A percentile compares a stretch with the other conserved stretches of the same genome.
These are phyloP conservation scores for Dysphania ambrosioides DNA, from an alignment of 148 eudicot genomes.

Conservation along the genomic window DNA sequence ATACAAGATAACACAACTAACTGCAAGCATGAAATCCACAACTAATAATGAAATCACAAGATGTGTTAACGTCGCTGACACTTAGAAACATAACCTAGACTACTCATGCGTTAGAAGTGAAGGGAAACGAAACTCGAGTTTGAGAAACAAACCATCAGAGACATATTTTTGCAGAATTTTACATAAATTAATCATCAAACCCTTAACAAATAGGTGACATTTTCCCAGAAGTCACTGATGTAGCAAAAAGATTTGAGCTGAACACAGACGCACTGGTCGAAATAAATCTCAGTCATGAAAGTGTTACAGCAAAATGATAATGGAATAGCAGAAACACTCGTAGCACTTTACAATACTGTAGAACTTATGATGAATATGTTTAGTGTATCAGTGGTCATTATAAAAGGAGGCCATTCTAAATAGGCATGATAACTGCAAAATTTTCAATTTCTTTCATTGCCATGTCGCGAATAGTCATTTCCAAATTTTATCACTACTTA, in stretches of 20 bases:
- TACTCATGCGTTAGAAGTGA: neutral
- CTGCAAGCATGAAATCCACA: neutral
- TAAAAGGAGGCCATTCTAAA: neutral
- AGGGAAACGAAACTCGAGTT: neutral
- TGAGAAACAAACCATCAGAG: too few relatives aligned
- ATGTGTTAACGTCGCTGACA: neutral
- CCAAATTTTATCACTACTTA: too few relatives aligned
- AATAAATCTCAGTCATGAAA: neutral
- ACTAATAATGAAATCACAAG: neutral
- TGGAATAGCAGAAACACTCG: neutral
- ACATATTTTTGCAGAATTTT: neutral
- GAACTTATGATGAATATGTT: too few relatives aligned
- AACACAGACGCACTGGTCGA: neutral
- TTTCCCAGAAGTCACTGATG: neutral
- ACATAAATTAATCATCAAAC: neutral
- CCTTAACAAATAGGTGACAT: neutral
- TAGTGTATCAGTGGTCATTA: constrained; percentile 3
- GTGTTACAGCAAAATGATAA: neutral
- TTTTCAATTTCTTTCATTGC: neutral
- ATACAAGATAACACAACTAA: neutral
- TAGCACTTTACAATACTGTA: neutral
- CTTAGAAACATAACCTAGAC: neutral
- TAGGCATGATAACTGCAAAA: neutral
- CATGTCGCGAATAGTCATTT: neutral
- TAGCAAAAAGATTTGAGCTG: neutral